Percentiles rank a stretch among this genome's conserved stretches.
These are phyloP conservation scores for Pestalotiopsis sp. DNA, from an alignment of 2,329 filamentous ascomycete species.

Conservation along the genomic window DNA sequence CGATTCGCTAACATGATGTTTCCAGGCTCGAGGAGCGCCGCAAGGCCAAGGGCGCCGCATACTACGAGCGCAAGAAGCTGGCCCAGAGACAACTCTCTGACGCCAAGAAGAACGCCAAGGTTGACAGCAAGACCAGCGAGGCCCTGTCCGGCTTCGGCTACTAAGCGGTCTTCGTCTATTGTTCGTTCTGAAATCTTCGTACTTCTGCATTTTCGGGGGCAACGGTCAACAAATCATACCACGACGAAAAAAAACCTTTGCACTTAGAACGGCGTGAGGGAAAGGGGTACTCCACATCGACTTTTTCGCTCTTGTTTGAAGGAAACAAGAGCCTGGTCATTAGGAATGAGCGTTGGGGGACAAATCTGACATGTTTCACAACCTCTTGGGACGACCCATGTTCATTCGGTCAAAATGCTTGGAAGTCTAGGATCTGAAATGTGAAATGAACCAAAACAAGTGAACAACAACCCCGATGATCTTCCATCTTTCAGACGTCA, in stretches of 20 bases:
- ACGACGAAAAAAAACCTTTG: conserved; percentile 32
- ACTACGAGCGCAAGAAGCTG: conserved; percentile 99
- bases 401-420: conserved; percentile 34
- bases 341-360: conserved; percentile 14
- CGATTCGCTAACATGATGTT: conserved; percentile 21
- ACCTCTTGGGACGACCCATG: conserved; percentile 28
- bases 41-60: conserved; percentile 98
- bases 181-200: conserved; percentile 24
- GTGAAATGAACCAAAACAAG: conserved; percentile 34
- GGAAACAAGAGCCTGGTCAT: conserved; percentile 18
- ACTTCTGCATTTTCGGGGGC: conserved; percentile 28
- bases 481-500: neutral
- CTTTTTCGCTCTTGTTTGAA: conserved; percentile 32
- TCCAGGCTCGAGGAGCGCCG: conserved; percentile 95
- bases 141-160: conserved; percentile 90
- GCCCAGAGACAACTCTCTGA: conserved; percentile 86
- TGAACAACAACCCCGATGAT: neutral
- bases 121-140: conserved; percentile 84
- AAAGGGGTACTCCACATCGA: conserved; percentile 30
- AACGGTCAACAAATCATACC: conserved; percentile 25
- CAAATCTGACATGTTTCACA: conserved; percentile 13
- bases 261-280: conserved; percentile 37
- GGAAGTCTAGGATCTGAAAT: conserved; percentile 34
- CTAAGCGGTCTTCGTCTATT: conserved; percentile 52
- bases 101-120: conserved; percentile 88